These are phyloP conservation scores for Arthrobotrys sinensis DNA, from an alignment of 2,329 filamentous ascomycete genomes.

Conservation along the genomic window DNA sequence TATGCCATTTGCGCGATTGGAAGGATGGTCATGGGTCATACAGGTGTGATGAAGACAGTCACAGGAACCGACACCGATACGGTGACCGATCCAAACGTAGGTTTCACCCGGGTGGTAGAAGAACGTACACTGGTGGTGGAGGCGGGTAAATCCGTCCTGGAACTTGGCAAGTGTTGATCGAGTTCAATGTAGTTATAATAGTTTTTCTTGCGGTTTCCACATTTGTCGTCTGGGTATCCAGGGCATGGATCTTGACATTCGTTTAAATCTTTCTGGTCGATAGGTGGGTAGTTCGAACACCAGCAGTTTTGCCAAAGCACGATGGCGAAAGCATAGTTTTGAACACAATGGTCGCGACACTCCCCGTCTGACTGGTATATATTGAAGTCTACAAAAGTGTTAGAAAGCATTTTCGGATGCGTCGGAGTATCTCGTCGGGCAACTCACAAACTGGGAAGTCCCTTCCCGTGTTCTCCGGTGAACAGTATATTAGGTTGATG, in stretches of 20 bases:
- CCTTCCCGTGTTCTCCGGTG: constrained; percentile 45
- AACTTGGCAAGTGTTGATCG: constrained; percentile 46
- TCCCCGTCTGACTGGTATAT: constrained; percentile 77
- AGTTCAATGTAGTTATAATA: constrained; percentile 76
- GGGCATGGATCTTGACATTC: constrained; percentile 76
- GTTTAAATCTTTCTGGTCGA: constrained; percentile 63
- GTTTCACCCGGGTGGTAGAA: constrained; percentile 47
- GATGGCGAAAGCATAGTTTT: constrained; percentile 77
- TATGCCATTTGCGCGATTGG: constrained; percentile 12
- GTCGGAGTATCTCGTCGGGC: neutral
- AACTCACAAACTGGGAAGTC: constrained; percentile 46
- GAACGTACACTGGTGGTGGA: constrained; percentile 60
- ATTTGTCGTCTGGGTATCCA: constrained; percentile 78
- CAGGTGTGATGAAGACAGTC: constrained; percentile 58
- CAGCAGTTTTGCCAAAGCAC: constrained; percentile 78
- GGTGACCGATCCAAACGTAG: constrained; percentile 34
- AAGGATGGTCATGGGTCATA: constrained; percentile 55
- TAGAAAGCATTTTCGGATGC: neutral
- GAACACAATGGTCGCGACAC: constrained; percentile 75
- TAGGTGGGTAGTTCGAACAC: constrained; percentile 80
- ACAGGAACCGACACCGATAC: constrained; percentile 56
- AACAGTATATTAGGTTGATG: constrained; percentile 44
- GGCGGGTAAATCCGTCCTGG: constrained; percentile 51
- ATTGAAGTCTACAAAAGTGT: constrained; percentile 12
- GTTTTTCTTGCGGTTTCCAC: constrained; percentile 73